phyloP scores from a whole-genome alignment of 2,329 filamentous ascomycete genomes.

The Xylaria sp. region DNA sequence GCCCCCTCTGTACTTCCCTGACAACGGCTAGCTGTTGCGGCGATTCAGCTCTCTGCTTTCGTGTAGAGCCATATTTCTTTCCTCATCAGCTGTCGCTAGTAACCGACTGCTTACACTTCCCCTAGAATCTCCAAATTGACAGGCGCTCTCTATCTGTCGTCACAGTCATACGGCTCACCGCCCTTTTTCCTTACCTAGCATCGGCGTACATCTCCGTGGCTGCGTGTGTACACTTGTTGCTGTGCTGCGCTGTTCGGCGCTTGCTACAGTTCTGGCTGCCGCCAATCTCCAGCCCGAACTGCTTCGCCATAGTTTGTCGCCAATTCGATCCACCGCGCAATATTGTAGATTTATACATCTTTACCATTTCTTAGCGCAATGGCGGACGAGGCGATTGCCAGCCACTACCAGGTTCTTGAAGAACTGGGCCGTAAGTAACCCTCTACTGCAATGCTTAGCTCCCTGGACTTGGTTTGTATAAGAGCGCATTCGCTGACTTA shows the following conservation, averaged over 20 bases:
- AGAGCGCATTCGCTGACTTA: slow-evolving; percentile 22
- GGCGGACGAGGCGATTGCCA: slow-evolving; percentile 76
- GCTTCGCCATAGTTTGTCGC: slow-evolving; percentile 22
- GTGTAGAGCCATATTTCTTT: not conserved
- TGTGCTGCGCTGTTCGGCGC: slow-evolving; percentile 30
- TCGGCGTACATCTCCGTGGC: slow-evolving; percentile 30
- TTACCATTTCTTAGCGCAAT: slow-evolving; percentile 50
- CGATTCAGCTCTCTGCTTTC: slow-evolving; percentile 9
- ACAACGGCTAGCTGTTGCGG: slow-evolving; percentile 37
- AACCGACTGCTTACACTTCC: not conserved
- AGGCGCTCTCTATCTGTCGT: not conserved
- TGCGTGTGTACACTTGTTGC: slow-evolving; percentile 30
- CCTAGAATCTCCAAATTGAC: not conserved
- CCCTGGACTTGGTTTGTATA: not conserved
- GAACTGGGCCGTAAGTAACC: slow-evolving; percentile 86
- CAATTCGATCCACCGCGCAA: slow-evolving; percentile 6
- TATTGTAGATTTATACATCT: not conserved
- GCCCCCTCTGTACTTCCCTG: slow-evolving; percentile 34
- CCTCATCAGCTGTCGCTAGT: slow-evolving; percentile 1
- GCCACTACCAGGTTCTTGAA: slow-evolving; percentile 93
- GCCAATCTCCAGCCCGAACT: slow-evolving; percentile 29
- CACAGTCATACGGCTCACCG: not conserved
- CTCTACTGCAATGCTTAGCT: slow-evolving; percentile 25
- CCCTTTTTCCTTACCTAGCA: slow-evolving; percentile 7
- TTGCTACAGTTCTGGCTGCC: slow-evolving; percentile 29